Base-by-base conservation (phyloP, 2,329 filamentous ascomycete species). In the Dissoconium aciculare region DNA sequence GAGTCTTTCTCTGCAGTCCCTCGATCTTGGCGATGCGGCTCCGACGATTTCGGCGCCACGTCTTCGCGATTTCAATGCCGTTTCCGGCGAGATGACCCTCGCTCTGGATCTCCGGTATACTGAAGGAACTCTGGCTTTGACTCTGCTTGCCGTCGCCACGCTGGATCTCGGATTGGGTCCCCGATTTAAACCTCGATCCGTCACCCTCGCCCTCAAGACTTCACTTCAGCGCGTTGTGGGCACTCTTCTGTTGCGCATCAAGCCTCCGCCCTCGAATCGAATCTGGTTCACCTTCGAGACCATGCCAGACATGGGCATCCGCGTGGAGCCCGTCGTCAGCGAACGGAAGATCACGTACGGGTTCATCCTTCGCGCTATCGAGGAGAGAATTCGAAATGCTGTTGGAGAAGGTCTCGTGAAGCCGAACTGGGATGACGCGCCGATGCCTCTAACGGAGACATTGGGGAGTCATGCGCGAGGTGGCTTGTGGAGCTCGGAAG, bases 201-300 rank as follows among this genome's bases (percentile, higher is more conserved):
- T 95, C 28, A 84, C 87, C 39, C 65, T 98, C 30, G 68, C 94
- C 6, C 67, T 98, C 19, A 83, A 89, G 3, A 81, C 84, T 3
- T 78, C 89, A 1, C 55, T 94, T 34, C 85, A 81, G 51, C 80
- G 76, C 44, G 62, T 95, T 2, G 81, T 91, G 46, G 89, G 89
- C 0, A 87, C 92, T 46, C 58, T 81, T 27, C 59, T 93, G 16
- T 66, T 94, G 47, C 79, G 83, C 47, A 75, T 95, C 54, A 98
- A 98, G 54, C 82, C 89, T 5, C 83, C 87, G 11, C 89, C 89
- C 1, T 94, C 84, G 55, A 98, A 98, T 53, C 73, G 89, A 24
- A 55, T 93, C n/a, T 98, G 89, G 89, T 72, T 95, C 43, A 78
- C 84, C 1, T 98, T 98, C 50, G 81, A 91, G 51, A 74, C 74